Base-by-base conservation (phyloP, 179 eudicot genomes). In the Carnegiea gigantea region DNA sequence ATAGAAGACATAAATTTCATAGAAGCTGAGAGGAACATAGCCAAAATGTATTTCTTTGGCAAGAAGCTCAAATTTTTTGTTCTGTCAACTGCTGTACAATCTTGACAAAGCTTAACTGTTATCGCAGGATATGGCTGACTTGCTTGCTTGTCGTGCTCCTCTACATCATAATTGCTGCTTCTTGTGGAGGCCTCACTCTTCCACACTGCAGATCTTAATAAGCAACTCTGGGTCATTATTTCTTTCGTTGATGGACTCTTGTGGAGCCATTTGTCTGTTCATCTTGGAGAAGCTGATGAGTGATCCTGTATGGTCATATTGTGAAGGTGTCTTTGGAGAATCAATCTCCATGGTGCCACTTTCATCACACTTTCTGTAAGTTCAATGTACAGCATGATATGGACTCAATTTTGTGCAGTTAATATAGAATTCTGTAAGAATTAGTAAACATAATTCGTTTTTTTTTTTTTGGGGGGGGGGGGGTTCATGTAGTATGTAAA, bases 131-230 rank as follows among this genome's bases (percentile, higher is more conserved):
- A 83, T 84, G 92, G 97, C 80, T 93, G 88, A 95, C 98, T 67
- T 83, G 90, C 84, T 84, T 95, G 86, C 88, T 95, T 40, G 92
- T 95, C 67, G 83, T 93, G 73, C 79, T 95, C 40, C 85, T 95
- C 77, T 95, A 92, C 86, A 81, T 92, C 17, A 93, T 95, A 85
- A 90, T 93, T n/a, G 95, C 98, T 57, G 95, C 92, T 73, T 81
- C 79, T 79, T 95, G 98, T 64, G 98, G 98, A 73, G 98, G 98
- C 79, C 86, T 93, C 83, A 90, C 91, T 82, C 90, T 95, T 48
- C 92, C 98, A 18, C 89, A 89, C 77, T 93, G 98, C 88, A 84
- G 98, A 89, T 90, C 95, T 33, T 89, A 85, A 83, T 75, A 70
- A 53, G 53, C 24, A 38, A 70, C 44, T 70, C 60, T 79, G 43